Conservation (phyloP, 148 eudicot species). For the Amaranthus cruentus region DNA sequence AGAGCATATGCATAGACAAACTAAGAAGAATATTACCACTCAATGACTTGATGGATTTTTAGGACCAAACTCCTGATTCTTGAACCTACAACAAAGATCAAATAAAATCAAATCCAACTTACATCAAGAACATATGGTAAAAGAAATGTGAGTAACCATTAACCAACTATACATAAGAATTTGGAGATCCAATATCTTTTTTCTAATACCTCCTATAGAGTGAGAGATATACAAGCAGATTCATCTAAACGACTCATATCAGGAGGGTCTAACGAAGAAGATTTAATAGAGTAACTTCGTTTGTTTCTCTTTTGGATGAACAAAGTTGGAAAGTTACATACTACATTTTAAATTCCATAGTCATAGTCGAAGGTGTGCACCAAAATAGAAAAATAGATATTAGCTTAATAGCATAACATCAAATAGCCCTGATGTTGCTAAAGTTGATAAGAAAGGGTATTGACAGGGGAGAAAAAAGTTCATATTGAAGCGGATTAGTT, state of each 20-base stretch:
- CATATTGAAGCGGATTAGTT: no score
- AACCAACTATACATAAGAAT: not conserved
- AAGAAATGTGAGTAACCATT: not conserved
- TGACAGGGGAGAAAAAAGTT: no score
- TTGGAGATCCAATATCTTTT: not conserved
- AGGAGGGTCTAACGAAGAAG: constrained; percentile 56
- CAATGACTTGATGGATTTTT: constrained; percentile 77
- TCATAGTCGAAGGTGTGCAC: no score
- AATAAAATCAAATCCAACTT: constrained; percentile 6
- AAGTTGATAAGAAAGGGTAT: no score
- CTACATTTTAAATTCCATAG: no score
- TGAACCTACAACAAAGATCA: constrained; percentile 26
- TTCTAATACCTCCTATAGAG: constrained; percentile 51
- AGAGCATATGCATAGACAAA: not conserved
- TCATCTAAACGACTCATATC: constrained; percentile 67
- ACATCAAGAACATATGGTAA: not conserved
- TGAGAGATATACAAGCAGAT: constrained; percentile 85
- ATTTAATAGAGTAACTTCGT: constrained; percentile 18
- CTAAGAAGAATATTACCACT: constrained; percentile 45
- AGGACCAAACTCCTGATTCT: constrained; percentile 56
- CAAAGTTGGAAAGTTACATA: not conserved
- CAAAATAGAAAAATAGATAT: no score
- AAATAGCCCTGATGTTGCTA: no score
- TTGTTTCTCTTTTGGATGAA: not conserved
- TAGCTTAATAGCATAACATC: no score